Evolutionary conservation across 179 eudicot genomes (phyloP).

Genomic region (Amaranthus tricolor): DNA sequence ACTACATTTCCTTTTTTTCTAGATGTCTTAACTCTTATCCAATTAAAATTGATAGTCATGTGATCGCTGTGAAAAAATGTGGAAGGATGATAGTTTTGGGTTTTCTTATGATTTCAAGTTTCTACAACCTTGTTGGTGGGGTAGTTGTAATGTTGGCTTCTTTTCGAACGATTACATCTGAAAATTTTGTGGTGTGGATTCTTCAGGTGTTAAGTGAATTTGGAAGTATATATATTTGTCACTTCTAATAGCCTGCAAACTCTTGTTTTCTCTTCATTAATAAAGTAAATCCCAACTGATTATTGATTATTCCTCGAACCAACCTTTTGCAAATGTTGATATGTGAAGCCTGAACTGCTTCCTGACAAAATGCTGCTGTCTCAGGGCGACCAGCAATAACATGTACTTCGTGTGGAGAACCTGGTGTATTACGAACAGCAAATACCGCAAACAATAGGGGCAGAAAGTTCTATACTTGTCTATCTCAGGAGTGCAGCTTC

Average conservation of each 20-base stretch:
- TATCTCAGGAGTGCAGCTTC: conserved; percentile 74
- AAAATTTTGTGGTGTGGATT: not conserved
- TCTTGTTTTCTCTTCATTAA: not conserved
- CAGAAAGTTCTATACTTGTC: conserved; percentile 82
- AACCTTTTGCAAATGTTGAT: conserved; percentile 2
- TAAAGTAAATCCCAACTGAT: not conserved
- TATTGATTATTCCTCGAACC: not conserved
- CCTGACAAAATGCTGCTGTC: conserved; percentile 13
- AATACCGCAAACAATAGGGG: conserved; percentile 87
- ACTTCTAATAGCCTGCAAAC: not conserved
- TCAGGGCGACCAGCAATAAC: conserved; percentile 62
- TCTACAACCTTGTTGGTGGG: not conserved
- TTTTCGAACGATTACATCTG: not conserved
- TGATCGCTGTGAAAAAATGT: not conserved
- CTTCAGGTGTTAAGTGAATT: not conserved
- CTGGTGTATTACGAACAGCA: conserved; percentile 66
- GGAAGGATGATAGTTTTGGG: not conserved
- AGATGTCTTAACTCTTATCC: not conserved
- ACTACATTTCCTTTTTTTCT: not conserved
- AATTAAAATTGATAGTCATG: not conserved
- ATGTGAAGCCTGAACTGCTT: not conserved
- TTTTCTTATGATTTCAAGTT: not conserved
- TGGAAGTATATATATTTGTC: not conserved
- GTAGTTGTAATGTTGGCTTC: not conserved
- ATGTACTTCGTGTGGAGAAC: conserved; percentile 66